phyloP scores from a whole-genome alignment of 768 basidiomycete species.

The Serpula lacrymans region DNA sequence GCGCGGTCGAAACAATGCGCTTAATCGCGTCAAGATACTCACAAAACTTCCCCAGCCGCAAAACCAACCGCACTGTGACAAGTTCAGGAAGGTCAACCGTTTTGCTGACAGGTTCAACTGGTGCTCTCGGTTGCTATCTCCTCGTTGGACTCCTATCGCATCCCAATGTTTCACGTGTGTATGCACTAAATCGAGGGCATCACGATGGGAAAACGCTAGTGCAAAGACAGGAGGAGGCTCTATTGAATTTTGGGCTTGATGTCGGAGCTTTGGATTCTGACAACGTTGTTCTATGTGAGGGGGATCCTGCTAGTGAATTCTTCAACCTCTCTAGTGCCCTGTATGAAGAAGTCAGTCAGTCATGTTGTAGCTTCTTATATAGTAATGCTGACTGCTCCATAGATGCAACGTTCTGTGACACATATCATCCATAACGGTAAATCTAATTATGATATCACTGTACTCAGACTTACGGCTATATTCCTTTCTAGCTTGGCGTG shows the following conservation, averaged over 20 bases:
- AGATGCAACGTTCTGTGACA: slow-evolving; percentile 20
- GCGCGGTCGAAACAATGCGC: too few species aligned
- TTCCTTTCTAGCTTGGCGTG: slow-evolving; percentile 38
- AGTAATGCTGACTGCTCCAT: slow-evolving; percentile 1
- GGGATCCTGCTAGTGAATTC: slow-evolving; percentile 20
- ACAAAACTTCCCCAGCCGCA: too few species aligned
- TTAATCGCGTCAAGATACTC: too few species aligned
- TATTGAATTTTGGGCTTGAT: slow-evolving; percentile 26
- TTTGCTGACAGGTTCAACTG: slow-evolving; percentile 29
- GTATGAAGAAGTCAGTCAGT: not conserved
- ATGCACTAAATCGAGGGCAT: slow-evolving; percentile 21
- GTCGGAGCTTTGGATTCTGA: slow-evolving; percentile 13
- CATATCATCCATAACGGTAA: slow-evolving; percentile 38
- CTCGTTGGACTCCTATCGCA: slow-evolving; percentile 16
- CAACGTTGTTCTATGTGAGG: slow-evolving; percentile 30
- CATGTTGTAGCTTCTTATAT: not conserved
- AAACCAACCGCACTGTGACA: too few species aligned
- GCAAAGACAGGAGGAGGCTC: slow-evolving; percentile 19
- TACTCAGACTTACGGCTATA: slow-evolving; percentile 9
- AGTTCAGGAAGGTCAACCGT: too few species aligned
- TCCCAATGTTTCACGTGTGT: slow-evolving; percentile 11
- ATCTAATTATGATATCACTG: not conserved
- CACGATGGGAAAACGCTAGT: slow-evolving; percentile 8
- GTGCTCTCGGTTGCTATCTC: slow-evolving; percentile 23
- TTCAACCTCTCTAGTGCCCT: slow-evolving; percentile 18